phyloP scores from a whole-genome alignment of 306 rosid genomes.

The Corylus avellana region DNA sequence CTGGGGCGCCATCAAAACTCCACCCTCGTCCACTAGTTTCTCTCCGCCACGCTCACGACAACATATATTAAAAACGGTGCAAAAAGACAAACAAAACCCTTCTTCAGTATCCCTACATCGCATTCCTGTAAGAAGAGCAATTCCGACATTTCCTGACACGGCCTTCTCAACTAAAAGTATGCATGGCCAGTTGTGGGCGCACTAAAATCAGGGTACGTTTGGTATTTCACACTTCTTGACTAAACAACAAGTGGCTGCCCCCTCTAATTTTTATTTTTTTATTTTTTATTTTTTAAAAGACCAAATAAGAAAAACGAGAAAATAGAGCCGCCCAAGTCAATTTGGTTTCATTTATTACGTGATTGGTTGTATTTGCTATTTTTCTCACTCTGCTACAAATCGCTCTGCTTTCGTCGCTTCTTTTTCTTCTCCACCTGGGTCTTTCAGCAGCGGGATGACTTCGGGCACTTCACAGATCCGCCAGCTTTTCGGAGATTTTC shows the following conservation, averaged over 20 bases:
- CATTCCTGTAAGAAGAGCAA: not conserved
- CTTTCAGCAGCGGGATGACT: slow-evolving; percentile 3
- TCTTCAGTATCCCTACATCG: too few relatives aligned
- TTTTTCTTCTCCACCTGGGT: not conserved
- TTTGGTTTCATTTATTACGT: not conserved
- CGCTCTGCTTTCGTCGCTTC: not conserved
- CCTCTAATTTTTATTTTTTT: not conserved
- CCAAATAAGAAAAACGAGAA: not conserved
- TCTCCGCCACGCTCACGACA: not conserved
- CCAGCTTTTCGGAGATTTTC: slow-evolving; percentile 11
- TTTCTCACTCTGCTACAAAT: not conserved
- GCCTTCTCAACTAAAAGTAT: slow-evolving; percentile 27
- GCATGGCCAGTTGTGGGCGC: not conserved
- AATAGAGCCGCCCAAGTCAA: slow-evolving; percentile 21
- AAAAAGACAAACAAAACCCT: slow-evolving; percentile 1
- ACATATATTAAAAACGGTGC: not conserved
- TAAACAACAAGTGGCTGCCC: not conserved
- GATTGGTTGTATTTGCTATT: not conserved
- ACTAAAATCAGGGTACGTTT: slow-evolving; percentile 10
- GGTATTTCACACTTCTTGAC: not conserved
- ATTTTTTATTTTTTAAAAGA: not conserved
- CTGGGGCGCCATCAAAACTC: not conserved
- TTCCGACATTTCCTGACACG: not conserved
- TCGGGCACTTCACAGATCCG: slow-evolving; percentile 29
- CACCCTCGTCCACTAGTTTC: slow-evolving; percentile 16